Base-by-base conservation (phyloP, 2,329 filamentous ascomycete species). In the Bipolaris zeicola region DNA sequence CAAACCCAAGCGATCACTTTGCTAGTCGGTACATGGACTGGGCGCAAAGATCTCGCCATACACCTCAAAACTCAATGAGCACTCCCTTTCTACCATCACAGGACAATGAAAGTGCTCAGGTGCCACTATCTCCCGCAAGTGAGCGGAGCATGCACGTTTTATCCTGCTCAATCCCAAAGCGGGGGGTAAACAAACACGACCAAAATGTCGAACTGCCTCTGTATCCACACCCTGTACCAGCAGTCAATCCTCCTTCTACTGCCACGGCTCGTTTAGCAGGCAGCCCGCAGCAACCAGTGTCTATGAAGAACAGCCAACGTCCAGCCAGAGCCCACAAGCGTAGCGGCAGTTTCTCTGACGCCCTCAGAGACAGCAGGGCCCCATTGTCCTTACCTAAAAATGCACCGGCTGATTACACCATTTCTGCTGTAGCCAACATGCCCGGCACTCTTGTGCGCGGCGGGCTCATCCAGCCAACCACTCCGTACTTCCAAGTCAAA, bases 381-480 rank as follows among this genome's bases (percentile, higher is more conserved):
- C 83, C 83, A 1, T 67, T 85, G 7, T 81, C 81, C 3, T 76
- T 79, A 31, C 74, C 80, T 36, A 79, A 82, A 55, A 68, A 75
- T 36, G 74, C 81, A 31, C 71, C 74, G 48, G 63, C 72, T 47
- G 72, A 77, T 20, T 73, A 76, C 42, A 70, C 75, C 45, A 69
- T 88, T 14, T 76, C 87, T 13, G 82, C 88, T 61, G 82, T 87
- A 8, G 80, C 88, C 20, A 86, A 89, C 11, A 89, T 91, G 67
- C 87, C 89, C 3, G 92, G 93, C 8, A 94, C 90, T 62, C 84
- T 99, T 36, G 93, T 98, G 18, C 86, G 94, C 48, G 95, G 95
- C 13, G 91, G 92, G 56, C 73, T 96, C 5, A 85, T 96, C 59
- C 91, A 92, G 14, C 95, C 94, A 1, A 86, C 86, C 0, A 90